phyloP scores from a whole-genome alignment of 768 basidiomycete genomes.

The Coprinellus micaceus region DNA sequence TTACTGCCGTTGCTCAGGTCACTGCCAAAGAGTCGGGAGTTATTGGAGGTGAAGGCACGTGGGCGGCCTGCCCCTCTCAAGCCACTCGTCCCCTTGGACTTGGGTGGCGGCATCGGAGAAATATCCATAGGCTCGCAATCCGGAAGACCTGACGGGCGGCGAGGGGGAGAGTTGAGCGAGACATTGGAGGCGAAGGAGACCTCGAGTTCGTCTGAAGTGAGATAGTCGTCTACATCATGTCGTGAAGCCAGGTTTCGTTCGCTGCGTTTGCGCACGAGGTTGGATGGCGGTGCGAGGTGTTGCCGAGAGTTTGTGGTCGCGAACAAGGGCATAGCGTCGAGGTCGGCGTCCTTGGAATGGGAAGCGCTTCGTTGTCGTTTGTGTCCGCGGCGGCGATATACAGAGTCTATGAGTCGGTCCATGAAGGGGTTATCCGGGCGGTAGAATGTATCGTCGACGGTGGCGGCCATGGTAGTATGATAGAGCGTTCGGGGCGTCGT shows the following conservation, averaged over 20 bases:
- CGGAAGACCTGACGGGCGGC: constrained; percentile 41
- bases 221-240: constrained; percentile 60
- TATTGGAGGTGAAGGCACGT: constrained; percentile 58
- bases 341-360: constrained; percentile 27
- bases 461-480: constrained; percentile 15
- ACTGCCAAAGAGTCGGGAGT: constrained; percentile 65
- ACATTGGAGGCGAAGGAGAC: constrained; percentile 80
- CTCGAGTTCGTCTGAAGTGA: constrained; percentile 69
- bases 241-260: constrained; percentile 33
- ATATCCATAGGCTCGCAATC: constrained; percentile 77
- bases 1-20: constrained; percentile 59
- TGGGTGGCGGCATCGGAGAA: constrained; percentile 55
- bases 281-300: constrained; percentile 43
- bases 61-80: constrained; percentile 41
- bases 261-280: constrained; percentile 46
- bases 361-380: constrained; percentile 39
- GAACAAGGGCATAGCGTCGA: constrained; percentile 55
- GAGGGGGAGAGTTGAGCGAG: constrained; percentile 71
- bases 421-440: constrained; percentile 34
- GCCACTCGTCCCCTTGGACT: constrained; percentile 1
- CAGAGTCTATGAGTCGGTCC: constrained; percentile 37
- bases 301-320: constrained; percentile 37
- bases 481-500: constrained; percentile 13
- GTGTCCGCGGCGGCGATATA: constrained; percentile 27
- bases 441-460: constrained; percentile 15